Evolutionary conservation across 345 rosid species (phyloP), one percentile per base, ranked within the genome.

Genomic region (Acer yangbiense): DNA sequence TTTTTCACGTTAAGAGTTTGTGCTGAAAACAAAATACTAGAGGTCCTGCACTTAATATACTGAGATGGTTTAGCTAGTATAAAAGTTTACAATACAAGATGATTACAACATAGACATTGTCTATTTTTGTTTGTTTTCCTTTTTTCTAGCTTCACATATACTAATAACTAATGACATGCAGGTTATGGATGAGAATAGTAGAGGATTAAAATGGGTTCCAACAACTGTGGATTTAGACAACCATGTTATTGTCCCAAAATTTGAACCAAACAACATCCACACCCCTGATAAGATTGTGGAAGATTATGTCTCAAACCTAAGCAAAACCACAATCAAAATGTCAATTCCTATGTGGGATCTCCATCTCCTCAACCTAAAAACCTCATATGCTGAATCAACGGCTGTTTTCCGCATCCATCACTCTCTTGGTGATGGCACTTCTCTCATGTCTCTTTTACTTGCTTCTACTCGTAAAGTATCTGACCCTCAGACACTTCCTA

Each of bases 271-370:
- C 25, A 25, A 1, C 66, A n/a, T 69, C 0, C 69, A 68, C 7
- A 71, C 84, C 2, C 23, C 83, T 0, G 80, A 83, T 48, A 58
- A 71, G 58, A 69, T 80, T 39, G 44, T 83, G 14, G 87, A 85
- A 20, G 86, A 85, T 69, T 87, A 83, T 44, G 12, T 81, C 23
- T 65, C 74, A 8, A 29, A 72, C 65, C 62, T 78, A 3, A 78
- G 57, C 25, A 66, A 54, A 58, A 78, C 77, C 25, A 63, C 67
- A 2, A 76, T 83, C 8, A 73, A 73, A 75, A 6, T 18, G 44
- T 76, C 90, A 2, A 76, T 76, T 61, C 90, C 90, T 1, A 65
- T 85, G 29, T 82, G 87, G 86, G 88, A 87, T 61, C 23, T 79
- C 48, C 90, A 83, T 54, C 67, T 87, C 73, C 80, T 87, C 48